phyloP scores from a whole-genome alignment of 2,329 filamentous ascomycete genomes.

The Cyanodermella asteris region DNA sequence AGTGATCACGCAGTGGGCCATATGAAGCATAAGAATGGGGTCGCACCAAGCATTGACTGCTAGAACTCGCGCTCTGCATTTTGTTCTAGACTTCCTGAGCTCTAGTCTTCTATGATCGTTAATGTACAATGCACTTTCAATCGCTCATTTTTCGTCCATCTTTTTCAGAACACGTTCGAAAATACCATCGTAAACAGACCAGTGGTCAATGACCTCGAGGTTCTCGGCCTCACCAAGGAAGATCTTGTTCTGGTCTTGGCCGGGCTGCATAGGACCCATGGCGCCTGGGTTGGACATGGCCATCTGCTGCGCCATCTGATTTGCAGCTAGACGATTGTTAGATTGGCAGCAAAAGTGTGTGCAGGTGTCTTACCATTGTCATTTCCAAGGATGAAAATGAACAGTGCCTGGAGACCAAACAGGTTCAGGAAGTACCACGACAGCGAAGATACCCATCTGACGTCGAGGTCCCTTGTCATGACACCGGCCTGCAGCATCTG shows the following conservation, averaged over 20 bases:
- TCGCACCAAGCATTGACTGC: no score
- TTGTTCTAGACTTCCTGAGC: no score
- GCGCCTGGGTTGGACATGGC: conserved; percentile 49
- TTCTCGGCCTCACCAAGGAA: conserved; percentile 89
- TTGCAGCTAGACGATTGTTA: conserved; percentile 42
- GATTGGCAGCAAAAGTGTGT: conserved; percentile 3
- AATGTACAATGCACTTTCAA: no score
- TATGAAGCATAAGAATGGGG: no score
- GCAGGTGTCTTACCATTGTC: conserved; percentile 55
- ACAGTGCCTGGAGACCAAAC: conserved; percentile 89
- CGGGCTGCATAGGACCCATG: conserved; percentile 51
- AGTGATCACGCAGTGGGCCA: neutral
- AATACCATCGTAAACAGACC: conserved; percentile 72
- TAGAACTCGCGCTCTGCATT: no score
- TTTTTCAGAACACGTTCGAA: conserved; percentile 52
- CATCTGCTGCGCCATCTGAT: conserved; percentile 75
- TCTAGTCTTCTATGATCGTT: no score
- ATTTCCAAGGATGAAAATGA: conserved; percentile 86
- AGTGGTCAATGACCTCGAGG: conserved; percentile 80
- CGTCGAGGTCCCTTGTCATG: conserved; percentile 85
- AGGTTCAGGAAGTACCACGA: conserved; percentile 98
- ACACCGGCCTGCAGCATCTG: conserved; percentile 97
- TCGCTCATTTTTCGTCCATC: conserved; percentile 7
- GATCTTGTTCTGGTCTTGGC: conserved; percentile 86
- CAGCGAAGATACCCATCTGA: conserved; percentile 93